phyloP scores from a whole-genome alignment of 1,284 basidiomycete genomes.

The Rhodotorula sp. region DNA sequence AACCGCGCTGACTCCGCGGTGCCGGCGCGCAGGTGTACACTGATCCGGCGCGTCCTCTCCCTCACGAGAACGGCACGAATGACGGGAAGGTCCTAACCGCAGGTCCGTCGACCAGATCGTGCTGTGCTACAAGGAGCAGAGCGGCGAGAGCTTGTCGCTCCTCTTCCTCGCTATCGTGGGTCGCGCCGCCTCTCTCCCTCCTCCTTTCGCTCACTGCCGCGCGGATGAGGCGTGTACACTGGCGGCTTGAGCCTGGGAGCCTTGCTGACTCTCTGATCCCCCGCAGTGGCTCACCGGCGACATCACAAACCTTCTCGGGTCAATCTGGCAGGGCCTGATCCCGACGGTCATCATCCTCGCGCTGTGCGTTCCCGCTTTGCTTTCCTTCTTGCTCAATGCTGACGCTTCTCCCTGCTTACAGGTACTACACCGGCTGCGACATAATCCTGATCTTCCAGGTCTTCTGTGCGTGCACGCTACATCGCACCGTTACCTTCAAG shows the following conservation, averaged over 20 bases:
- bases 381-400: background rate
- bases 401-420: background rate
- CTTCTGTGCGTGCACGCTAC: conserved; percentile 8
- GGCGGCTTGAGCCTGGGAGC: no score
- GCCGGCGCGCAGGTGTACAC: conserved; percentile 28
- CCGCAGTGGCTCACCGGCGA: conserved; percentile 46
- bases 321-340: conserved; percentile 42
- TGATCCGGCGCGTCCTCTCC: conserved; percentile 26
- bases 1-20: background rate
- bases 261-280: no score
- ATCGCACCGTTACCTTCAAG: background rate
- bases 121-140: conserved; percentile 42
- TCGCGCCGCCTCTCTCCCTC: background rate
- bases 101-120: conserved; percentile 45
- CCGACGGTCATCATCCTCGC: conserved; percentile 45
- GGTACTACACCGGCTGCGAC: conserved; percentile 40
- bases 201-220: background rate
- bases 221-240: no score
- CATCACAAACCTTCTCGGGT: conserved; percentile 44
- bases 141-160: conserved; percentile 44
- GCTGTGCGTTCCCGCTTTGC: conserved; percentile 10
- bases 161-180: conserved; percentile 45
- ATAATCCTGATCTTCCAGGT: conserved; percentile 44
- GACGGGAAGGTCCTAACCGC: conserved; percentile 2
- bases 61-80: background rate